Evolutionary conservation across 2,329 filamentous ascomycete species (phyloP).

Genomic region (Bipolaris victoriae): DNA sequence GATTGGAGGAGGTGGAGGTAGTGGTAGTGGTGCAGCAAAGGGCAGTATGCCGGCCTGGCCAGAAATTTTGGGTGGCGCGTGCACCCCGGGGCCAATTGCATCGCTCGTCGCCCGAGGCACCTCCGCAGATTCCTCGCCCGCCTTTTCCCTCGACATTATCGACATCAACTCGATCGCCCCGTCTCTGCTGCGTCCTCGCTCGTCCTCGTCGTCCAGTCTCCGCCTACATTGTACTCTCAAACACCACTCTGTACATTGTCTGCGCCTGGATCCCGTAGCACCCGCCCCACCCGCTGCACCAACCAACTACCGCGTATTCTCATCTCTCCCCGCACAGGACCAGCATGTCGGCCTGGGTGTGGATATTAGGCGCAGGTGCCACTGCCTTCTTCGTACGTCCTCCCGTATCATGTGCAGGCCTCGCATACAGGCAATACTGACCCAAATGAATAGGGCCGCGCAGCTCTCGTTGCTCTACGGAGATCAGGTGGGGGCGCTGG

Average conservation of each 20-base stretch:
- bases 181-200: neutral
- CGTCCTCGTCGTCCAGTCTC: neutral
- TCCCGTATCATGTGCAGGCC: neutral
- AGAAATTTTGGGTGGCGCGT: constrained; percentile 24
- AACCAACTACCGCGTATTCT: no score
- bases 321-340: constrained; percentile 12
- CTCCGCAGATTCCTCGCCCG: constrained; percentile 25
- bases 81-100: constrained; percentile 20
- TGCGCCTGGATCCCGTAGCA: neutral
- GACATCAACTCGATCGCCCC: neutral
- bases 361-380: constrained; percentile 67
- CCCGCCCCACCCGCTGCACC: no score
- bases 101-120: constrained; percentile 27
- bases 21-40: constrained; percentile 2
- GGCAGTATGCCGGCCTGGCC: constrained; percentile 7
- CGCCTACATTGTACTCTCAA: neutral
- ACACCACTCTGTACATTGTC: neutral
- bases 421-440: constrained; percentile 2
- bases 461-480: constrained; percentile 86
- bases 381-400: constrained; percentile 68
- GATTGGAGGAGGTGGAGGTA: constrained; percentile 14
- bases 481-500: constrained; percentile 73
- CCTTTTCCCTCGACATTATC: constrained; percentile 1
- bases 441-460: constrained; percentile 71
- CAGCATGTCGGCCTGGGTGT: constrained; percentile 64